phyloP scores from a whole-genome alignment of 2,329 filamentous ascomycete genomes.

The Botrytis deweyae region DNA sequence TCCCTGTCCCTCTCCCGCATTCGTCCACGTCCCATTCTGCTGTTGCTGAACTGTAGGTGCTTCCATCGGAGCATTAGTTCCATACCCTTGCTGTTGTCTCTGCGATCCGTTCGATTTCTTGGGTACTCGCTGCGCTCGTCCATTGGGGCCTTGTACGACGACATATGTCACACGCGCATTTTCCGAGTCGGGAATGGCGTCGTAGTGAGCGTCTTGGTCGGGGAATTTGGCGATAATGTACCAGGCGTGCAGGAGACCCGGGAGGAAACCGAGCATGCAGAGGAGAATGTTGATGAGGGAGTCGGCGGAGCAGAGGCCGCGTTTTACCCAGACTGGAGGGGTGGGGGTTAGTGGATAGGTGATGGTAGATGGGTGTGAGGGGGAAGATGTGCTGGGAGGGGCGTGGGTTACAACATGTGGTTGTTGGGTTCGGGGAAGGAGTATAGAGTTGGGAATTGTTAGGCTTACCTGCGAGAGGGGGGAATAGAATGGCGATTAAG shows the following conservation, averaged over 20 bases:
- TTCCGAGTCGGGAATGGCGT: constrained; percentile 51
- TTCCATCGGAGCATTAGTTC: constrained; percentile 38
- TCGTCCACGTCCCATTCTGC: constrained; percentile 36
- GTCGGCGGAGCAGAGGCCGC: constrained; percentile 88
- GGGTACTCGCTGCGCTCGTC: constrained; percentile 34
- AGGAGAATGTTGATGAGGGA: constrained; percentile 94
- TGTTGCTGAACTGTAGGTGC: constrained; percentile 40
- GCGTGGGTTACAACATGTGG: neutral
- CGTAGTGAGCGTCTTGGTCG: constrained; percentile 68
- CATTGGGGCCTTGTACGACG: constrained; percentile 59
- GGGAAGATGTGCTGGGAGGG: neutral
- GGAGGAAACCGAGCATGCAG: constrained; percentile 74
- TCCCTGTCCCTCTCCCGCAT: constrained; percentile 35
- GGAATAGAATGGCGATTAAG: constrained; percentile 63
- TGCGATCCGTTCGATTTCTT: constrained; percentile 29
- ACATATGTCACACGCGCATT: constrained; percentile 72
- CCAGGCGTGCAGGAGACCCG: constrained; percentile 92
- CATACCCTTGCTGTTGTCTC: constrained; percentile 36
- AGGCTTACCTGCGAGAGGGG: constrained; percentile 61
- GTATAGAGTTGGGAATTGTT: constrained; percentile 1
- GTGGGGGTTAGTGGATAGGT: neutral
- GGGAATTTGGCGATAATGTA: constrained; percentile 95
- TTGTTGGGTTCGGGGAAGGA: neutral
- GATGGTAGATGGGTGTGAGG: too few relatives aligned
- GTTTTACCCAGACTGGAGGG: constrained; percentile 85